Base-by-base conservation (phyloP, 2,329 filamentous ascomycete genomes). In the Dendrostoma leiphaemia region DNA sequence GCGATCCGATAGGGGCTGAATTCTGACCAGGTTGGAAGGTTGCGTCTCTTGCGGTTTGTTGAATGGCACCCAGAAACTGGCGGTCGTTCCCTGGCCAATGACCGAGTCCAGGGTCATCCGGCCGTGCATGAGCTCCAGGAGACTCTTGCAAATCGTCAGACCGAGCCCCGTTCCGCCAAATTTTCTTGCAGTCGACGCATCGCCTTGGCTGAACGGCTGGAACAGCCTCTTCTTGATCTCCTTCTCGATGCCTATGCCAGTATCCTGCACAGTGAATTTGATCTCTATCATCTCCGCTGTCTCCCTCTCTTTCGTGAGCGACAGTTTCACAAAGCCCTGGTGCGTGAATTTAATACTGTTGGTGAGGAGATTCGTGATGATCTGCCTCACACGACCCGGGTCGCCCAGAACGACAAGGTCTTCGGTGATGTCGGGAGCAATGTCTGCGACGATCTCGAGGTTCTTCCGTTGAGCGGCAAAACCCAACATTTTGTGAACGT, bases 401-500 rank as follows among this genome's bases (percentile, higher is more conserved):
- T 86, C 83, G 13, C 92, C 91, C 63, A 96, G 85, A 3, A 96
- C 90, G 44, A 91, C 86, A 53, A 94, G 74, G 61, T 90, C 84
- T 29, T 78, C 77, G 47, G 82, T 80, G 7, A 89, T 81, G 40
- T 85, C 80, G 1, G 77, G 73, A 6, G 83, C 79, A 49, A 90
- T 82, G 43, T 87, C 81, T 26, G 80, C 83, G 35, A 81, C 77
- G 64, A 91, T 92, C 8, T 83, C 83, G 4, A 96, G 75, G 38
- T 89, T 88, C 65, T 95, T 90, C 29, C 89, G 82, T 62, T 89
- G 83, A 1, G 92, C 91, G 1, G 89, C 90, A 62, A 95, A 95
- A 38, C 88, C 85, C 61, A 95, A 82, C 90, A 95, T 94, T 67
- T 91, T 91, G 49, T 85, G 88, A 19, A 94, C 89, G 65, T 95